Conservation (phyloP, 2,329 filamentous ascomycete genomes). For the Colletotrichum australisinense region DNA sequence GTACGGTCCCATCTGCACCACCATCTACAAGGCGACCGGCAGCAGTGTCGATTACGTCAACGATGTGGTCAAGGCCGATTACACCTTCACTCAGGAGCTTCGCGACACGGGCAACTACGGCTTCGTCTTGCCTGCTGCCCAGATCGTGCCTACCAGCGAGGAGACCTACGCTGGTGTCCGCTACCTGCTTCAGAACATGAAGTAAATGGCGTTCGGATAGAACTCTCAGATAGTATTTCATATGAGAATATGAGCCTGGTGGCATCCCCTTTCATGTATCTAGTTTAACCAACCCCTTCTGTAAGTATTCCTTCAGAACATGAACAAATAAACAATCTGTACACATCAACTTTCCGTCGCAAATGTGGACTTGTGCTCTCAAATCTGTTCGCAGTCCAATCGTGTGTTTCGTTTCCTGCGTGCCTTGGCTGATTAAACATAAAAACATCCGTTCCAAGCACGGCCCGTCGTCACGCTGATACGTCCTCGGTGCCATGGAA, state of each 20-base stretch:
- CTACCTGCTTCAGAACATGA: conserved; percentile 64
- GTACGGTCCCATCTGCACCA: conserved; percentile 67
- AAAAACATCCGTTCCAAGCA: background rate
- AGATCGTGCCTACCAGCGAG: conserved; percentile 56
- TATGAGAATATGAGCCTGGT: background rate
- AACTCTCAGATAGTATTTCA: too few relatives aligned
- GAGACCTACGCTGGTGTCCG: conserved; percentile 63
- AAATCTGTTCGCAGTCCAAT: background rate
- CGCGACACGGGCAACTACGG: conserved; percentile 50
- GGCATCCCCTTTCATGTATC: background rate
- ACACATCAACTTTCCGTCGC: background rate
- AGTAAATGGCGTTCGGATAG: conserved; percentile 35
- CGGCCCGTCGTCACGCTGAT: background rate
- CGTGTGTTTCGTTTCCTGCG: background rate
- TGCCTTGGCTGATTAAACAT: background rate
- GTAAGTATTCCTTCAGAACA: background rate
- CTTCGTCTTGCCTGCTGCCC: conserved; percentile 54
- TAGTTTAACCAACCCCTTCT: background rate
- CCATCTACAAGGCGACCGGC: conserved; percentile 68
- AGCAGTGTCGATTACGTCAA: conserved; percentile 58
- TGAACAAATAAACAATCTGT: background rate
- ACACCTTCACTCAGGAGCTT: conserved; percentile 54
- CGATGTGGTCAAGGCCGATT: conserved; percentile 54
- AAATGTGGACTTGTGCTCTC: background rate
- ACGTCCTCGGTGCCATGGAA: conserved; percentile 9